Conservation (phyloP, 805 yeast genomes). For the Phaffomyces thermotolerans region DNA sequence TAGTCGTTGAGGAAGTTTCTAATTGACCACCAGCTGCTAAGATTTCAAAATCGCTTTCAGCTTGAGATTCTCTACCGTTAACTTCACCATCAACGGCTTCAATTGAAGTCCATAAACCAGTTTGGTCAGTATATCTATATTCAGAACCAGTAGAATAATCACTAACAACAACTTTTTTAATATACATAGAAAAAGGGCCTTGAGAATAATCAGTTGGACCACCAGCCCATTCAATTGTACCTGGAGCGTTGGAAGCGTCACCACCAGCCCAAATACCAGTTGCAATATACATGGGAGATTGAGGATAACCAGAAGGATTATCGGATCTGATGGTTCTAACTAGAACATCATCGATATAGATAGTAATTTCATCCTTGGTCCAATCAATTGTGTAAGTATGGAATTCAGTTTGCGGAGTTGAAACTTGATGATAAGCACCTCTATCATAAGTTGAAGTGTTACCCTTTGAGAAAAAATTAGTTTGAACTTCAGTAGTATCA, state of each 20-base stretch:
- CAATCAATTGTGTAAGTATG: constrained; percentile 85
- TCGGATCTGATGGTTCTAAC: constrained; percentile 56
- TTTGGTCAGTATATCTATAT: constrained; percentile 46
- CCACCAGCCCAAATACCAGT: constrained; percentile 84
- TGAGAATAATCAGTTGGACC: constrained; percentile 58
- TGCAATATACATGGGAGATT: constrained; percentile 74
- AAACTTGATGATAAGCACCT: constrained; percentile 61
- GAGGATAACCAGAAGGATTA: constrained; percentile 72
- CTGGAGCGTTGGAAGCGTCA: constrained; percentile 53
- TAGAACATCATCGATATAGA: constrained; percentile 65
- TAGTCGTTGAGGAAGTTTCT: constrained; percentile 13
- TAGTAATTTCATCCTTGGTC: constrained; percentile 56
- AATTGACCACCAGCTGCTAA: constrained; percentile 27
- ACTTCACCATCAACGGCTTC: constrained; percentile 50
- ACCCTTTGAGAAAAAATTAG: constrained; percentile 80
- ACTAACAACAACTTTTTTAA: constrained; percentile 52
- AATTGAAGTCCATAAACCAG: constrained; percentile 58
- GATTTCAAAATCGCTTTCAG: constrained; percentile 34
- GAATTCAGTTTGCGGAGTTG: constrained; percentile 47
- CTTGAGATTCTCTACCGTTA: constrained; percentile 48
- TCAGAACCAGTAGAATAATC: constrained; percentile 62
- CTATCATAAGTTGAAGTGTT: constrained; percentile 70
- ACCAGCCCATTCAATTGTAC: constrained; percentile 81
- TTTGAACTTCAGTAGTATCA: constrained; percentile 65
- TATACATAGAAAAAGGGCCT: constrained; percentile 64